A percentile compares a stretch with the other conserved stretches of the same genome.
Conservation (phyloP, 2,329 filamentous ascomycete species). For the Fusarium zealandicum region DNA sequence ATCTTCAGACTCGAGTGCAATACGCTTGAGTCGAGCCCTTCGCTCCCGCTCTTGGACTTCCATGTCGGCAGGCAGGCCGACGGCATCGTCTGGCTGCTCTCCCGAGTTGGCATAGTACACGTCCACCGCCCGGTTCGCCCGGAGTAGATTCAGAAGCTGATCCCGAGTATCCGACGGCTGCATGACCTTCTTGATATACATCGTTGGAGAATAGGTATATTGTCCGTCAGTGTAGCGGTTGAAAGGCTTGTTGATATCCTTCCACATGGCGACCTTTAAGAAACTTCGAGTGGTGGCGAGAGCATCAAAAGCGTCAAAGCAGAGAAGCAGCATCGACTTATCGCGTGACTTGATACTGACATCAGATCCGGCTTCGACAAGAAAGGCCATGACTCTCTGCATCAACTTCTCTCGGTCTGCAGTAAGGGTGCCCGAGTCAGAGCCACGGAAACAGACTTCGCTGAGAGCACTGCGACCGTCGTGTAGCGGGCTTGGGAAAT, state of each 20-base stretch:
- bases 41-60: slow-evolving; percentile 59
- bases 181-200: slow-evolving; percentile 63
- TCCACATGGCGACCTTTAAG: slow-evolving; percentile 70
- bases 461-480: slow-evolving; percentile 68
- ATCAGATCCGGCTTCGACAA: slow-evolving; percentile 65
- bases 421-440: slow-evolving; percentile 54
- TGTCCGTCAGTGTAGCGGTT: slow-evolving; percentile 61
- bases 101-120: slow-evolving; percentile 62
- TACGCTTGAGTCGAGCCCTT: slow-evolving; percentile 54
- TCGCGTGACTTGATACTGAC: slow-evolving; percentile 61
- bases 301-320: slow-evolving; percentile 64
- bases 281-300: slow-evolving; percentile 63
- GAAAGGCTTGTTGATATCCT: slow-evolving; percentile 66
- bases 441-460: slow-evolving; percentile 67
- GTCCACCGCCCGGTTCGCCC: slow-evolving; percentile 60
- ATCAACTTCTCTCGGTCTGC: slow-evolving; percentile 59
- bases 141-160: slow-evolving; percentile 57
- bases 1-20: slow-evolving; percentile 57
- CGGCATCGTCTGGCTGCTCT: slow-evolving; percentile 60
- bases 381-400: slow-evolving; percentile 63
- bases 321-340: slow-evolving; percentile 66
- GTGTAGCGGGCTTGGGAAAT: slow-evolving; percentile 70
- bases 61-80: slow-evolving; percentile 60
- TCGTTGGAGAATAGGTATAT: slow-evolving; percentile 69
- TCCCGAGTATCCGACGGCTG: slow-evolving; percentile 49